Base-by-base conservation (phyloP, 2,329 filamentous ascomycete genomes). In the Talaromyces sp. region DNA sequence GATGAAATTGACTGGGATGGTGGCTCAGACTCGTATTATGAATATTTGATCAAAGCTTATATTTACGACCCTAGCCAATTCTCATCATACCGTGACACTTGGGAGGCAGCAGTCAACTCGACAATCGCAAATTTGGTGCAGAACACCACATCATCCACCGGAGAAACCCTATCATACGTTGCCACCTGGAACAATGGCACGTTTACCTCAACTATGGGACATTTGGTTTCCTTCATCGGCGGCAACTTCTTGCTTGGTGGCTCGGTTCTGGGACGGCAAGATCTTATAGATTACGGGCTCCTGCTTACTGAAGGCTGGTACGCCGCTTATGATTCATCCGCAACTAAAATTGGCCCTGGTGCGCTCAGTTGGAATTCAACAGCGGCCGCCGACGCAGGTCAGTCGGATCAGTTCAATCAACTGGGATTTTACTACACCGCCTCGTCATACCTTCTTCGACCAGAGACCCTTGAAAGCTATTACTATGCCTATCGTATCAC, bases 11-110 rank as follows among this genome's bases (percentile, higher is more conserved):
- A 90, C 52, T 96, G 91, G 91, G 83, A 84, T 39, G 91, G 88
- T 55, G 88, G 89, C 6, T 84, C 84, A 32, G 91, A 96, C 73
- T 91, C 87, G 51, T 96, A 88, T 77, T 96, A 96, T 77, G 91
- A 96, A 75, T 96, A 96, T 69, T 83, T 96, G 39, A 88, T 96
- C 73, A 96, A 96, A 80, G 93, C 95, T 90, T 95, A 87, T 69
- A 75, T 93, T 59, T 96, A 96, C 72, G 88, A 93, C 70, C 81
- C 85, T 0, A 67, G 73, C 7, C 81, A 85, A 2, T 96, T 90
- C 68, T 75, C 69, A 1, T 64, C 73, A 2, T 92, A 93, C 77
- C 86, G 82, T 68, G 87, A 93, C 65, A 85, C 86, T 55, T 96
- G 91, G 91, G 77, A 90, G 49, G 71, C 81, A 0, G 91, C 91